These are phyloP conservation scores for Tuber magnatum DNA, from an alignment of 495 filamentous ascomycete genomes.

Conservation along the genomic window DNA sequence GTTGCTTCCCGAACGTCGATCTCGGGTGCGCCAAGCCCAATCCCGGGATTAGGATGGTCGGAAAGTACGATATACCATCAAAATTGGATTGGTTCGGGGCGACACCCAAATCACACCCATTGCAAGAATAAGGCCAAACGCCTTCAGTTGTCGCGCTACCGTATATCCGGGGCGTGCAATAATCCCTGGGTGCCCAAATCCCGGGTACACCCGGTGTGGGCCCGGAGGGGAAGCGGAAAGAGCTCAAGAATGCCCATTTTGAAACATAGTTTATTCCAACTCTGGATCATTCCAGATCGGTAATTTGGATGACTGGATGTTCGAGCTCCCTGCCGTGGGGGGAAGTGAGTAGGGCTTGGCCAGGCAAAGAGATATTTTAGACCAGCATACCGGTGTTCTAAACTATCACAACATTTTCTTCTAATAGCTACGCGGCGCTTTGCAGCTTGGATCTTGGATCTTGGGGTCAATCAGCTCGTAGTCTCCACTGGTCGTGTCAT, in stretches of 20 bases:
- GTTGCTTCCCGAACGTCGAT: slow-evolving; percentile 74
- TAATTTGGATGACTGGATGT: slow-evolving; percentile 46
- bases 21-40: slow-evolving; percentile 65
- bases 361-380: background rate
- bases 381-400: background rate
- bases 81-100: slow-evolving; percentile 65
- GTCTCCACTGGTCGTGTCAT: background rate
- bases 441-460: background rate
- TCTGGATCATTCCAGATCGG: slow-evolving; percentile 73
- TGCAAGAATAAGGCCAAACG: slow-evolving; percentile 74
- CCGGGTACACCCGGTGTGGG: slow-evolving; percentile 64
- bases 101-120: slow-evolving; percentile 67
- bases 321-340: background rate
- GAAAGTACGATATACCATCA: slow-evolving; percentile 62
- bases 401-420: background rate
- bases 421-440: background rate
- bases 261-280: slow-evolving; percentile 77
- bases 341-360: background rate
- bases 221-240: slow-evolving; percentile 68
- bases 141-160: slow-evolving; percentile 65
- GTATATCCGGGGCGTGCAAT: slow-evolving; percentile 62
- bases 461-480: background rate
- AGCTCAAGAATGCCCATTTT: slow-evolving; percentile 70
- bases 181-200: slow-evolving; percentile 74
- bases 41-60: slow-evolving; percentile 65